A percentile compares a stretch with the other conserved stretches of the same genome.
Evolutionary conservation across 2,329 filamentous ascomycete species (phyloP).

Genomic region (Sporothrix luriei): DNA sequence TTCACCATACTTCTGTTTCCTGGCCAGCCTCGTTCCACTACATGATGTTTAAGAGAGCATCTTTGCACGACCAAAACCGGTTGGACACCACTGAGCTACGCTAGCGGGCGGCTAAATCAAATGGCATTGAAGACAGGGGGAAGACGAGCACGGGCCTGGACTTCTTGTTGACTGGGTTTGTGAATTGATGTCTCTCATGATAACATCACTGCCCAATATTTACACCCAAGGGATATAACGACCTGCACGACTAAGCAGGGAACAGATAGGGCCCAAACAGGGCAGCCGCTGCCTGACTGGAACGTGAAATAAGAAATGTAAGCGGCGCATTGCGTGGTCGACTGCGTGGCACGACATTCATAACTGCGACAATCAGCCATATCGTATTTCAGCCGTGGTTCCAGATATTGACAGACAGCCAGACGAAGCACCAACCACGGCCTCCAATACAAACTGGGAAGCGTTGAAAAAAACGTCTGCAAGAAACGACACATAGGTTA

Average conservation of each 20-base stretch:
- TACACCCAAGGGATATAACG: constrained; percentile 3
- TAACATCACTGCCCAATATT: background rate
- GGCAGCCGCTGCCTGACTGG: constrained; percentile 4
- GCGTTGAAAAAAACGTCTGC: constrained; percentile 19
- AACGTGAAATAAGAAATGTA: constrained; percentile 2
- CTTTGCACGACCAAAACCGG: background rate
- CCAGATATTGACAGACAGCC: background rate
- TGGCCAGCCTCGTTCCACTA: constrained; percentile 23
- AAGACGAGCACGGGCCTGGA: background rate
- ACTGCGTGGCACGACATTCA: constrained; percentile 5
- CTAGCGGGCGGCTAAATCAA: constrained; percentile 7
- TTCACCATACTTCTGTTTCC: constrained; percentile 9
- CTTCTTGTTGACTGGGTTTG: background rate
- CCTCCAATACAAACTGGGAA: background rate
- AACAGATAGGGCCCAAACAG: constrained; percentile 14
- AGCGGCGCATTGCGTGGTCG: background rate
- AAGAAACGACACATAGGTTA: background rate
- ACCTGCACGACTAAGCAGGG: constrained; percentile 17
- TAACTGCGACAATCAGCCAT: constrained; percentile 4
- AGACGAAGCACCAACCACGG: background rate
- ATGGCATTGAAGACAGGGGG: background rate
- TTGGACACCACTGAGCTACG: background rate
- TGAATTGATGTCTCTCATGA: background rate
- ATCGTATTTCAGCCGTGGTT: background rate
- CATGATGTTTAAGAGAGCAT: background rate